Percentiles rank a stretch among this genome's conserved stretches.
phyloP scores from a whole-genome alignment of 108 stramenopile species.

The Fragilaria crotonensis region DNA sequence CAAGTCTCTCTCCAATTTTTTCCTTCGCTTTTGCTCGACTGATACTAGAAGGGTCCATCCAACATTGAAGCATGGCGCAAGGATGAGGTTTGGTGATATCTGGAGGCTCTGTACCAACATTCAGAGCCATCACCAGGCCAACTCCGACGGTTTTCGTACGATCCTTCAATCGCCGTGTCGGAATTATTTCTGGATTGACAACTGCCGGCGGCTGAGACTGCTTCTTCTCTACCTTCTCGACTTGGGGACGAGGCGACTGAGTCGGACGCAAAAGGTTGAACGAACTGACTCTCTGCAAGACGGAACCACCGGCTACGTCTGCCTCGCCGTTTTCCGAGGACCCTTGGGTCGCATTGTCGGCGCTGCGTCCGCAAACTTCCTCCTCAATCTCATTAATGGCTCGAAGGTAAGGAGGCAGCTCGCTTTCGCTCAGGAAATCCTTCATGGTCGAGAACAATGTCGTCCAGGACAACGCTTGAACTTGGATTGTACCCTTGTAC shows the following conservation, averaged over 20 bases:
- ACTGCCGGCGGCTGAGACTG: neutral
- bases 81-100: slow-evolving; percentile 86
- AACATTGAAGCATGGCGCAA: slow-evolving; percentile 88
- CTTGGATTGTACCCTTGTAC: neutral
- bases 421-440: neutral
- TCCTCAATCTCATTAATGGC: neutral
- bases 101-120: slow-evolving; percentile 96
- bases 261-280: slow-evolving; percentile 14
- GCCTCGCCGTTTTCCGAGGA: slow-evolving; percentile 7
- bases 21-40: slow-evolving; percentile 80
- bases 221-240: neutral
- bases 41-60: slow-evolving; percentile 86
- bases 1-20: slow-evolving; percentile 79
- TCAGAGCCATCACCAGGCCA: slow-evolving; percentile 88
- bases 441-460: neutral
- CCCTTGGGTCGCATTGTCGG: slow-evolving; percentile 7
- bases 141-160: slow-evolving; percentile 92
- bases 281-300: slow-evolving; percentile 19
- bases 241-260: neutral
- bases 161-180: slow-evolving; percentile 89
- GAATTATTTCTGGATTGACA: slow-evolving; percentile 15
- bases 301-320: slow-evolving; percentile 21
- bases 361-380: slow-evolving; percentile 6
- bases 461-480: neutral
- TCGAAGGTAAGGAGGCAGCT: neutral